Evolutionary conservation across 1,284 basidiomycete genomes (phyloP), one percentile per base, ranked within the genome.

Genomic region (Trichosporon asahii): DNA sequence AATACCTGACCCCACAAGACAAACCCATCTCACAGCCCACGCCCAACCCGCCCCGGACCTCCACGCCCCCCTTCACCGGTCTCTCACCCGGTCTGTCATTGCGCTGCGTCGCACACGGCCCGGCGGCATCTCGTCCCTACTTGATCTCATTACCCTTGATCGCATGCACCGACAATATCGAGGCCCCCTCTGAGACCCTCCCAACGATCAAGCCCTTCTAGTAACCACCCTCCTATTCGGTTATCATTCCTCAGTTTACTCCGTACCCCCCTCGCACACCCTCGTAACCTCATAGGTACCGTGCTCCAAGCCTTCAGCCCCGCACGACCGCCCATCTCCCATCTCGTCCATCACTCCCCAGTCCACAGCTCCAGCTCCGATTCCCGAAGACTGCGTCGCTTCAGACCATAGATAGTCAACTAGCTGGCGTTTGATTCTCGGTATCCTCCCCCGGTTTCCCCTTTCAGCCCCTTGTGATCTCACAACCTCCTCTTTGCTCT

Each of bases 21-120:
- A 61, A 12, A n/a, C 57, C 57, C 57, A 61, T 61, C 57, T n/a
- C 57, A 8, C 57, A 29, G 57, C 57, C 57, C 57, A 61, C 27
- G 57, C 57, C 57, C 57, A 31, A 21, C 27, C 55, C 27, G 25
- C 55, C 7, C 55, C 25, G 55, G 57, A 8, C 27, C 57, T 14
- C 29, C 57, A 23, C 57, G 27, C 57, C 4, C 27, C 29, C 57
- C 57, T 60, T 60, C 55, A 60, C 27, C 25, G 27, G 55, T 31
- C 14, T 60, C 15, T 61, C 18, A 31, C 57, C 57, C 29, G 57
- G 2, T 31, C 27, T 33, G 49, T 53, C 49, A 53, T n/a, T 61
- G 27, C 15, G 27, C 57, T 60, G 4, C 15, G 14, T 61, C 57
- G 27, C 29, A n/a, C 57, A 31, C 57, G 57, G 57, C 27, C 57